Evolutionary conservation across 495 filamentous ascomycete species (phyloP).

Genomic region (Umbilicaria muhlenbergii): DNA sequence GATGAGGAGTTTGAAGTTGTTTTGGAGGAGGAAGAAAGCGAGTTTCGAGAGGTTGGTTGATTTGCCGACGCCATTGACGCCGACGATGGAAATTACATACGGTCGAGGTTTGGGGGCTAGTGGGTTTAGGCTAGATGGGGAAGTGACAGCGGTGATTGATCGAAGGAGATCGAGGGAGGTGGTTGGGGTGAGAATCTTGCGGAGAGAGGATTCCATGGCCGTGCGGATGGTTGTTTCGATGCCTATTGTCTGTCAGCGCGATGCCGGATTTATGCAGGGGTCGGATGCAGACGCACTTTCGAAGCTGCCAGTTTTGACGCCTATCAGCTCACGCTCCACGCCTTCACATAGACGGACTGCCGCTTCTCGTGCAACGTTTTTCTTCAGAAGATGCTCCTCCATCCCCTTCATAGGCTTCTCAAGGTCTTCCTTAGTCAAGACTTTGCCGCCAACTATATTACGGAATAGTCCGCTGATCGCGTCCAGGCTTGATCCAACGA

Average conservation of each 20-base stretch:
- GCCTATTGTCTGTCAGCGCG: slow-evolving; percentile 20
- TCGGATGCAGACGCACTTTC: slow-evolving; percentile 41
- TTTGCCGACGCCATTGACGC: slow-evolving; percentile 96
- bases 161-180: slow-evolving; percentile 86
- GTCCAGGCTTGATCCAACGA: slow-evolving; percentile 63
- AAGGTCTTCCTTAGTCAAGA: slow-evolving; percentile 70
- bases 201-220: slow-evolving; percentile 79
- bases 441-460: slow-evolving; percentile 88
- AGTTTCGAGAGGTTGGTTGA: slow-evolving; percentile 95
- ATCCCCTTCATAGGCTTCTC: slow-evolving; percentile 86
- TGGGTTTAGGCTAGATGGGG: slow-evolving; percentile 31
- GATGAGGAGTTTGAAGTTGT: slow-evolving; percentile 89
- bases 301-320: slow-evolving; percentile 83
- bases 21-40: slow-evolving; percentile 91
- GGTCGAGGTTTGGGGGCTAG: slow-evolving; percentile 46
- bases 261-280: background rate
- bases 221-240: slow-evolving; percentile 67
- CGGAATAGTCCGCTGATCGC: slow-evolving; percentile 77
- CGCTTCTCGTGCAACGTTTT: slow-evolving; percentile 93
- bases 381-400: slow-evolving; percentile 87
- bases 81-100: slow-evolving; percentile 95
- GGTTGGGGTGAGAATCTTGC: slow-evolving; percentile 89
- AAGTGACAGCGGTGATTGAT: slow-evolving; percentile 69
- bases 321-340: slow-evolving; percentile 75
- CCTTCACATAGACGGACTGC: slow-evolving; percentile 83